Conservation (phyloP, 495 filamentous ascomycete species). For the Aspergillus incahuasiensis region DNA sequence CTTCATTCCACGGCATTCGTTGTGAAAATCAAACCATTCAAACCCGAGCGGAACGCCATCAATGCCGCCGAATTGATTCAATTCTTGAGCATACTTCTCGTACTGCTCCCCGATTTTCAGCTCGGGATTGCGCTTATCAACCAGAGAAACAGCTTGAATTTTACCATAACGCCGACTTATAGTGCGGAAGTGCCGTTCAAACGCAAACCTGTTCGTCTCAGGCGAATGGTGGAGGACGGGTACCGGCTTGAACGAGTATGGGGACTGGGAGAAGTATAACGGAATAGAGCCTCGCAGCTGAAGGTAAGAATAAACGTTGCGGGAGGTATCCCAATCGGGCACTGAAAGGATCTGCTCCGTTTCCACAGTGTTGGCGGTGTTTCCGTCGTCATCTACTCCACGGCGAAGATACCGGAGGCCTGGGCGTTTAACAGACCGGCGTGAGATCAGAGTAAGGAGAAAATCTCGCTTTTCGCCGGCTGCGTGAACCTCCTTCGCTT, state of each 20-base stretch:
- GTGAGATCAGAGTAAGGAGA: conserved; percentile 80
- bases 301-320: conserved; percentile 72
- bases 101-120: conserved; percentile 71
- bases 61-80: conserved; percentile 59
- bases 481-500: conserved; percentile 21
- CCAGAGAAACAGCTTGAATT: conserved; percentile 74
- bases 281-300: conserved; percentile 88
- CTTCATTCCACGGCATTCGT: conserved; percentile 87
- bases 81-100: conserved; percentile 53
- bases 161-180: conserved; percentile 64
- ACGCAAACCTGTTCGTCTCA: conserved; percentile 70
- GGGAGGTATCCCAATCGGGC: conserved; percentile 53
- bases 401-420: conserved; percentile 89
- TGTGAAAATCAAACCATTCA: conserved; percentile 97
- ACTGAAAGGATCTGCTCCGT: conserved; percentile 86
- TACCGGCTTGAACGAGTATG: conserved; percentile 86
- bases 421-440: conserved; percentile 75
- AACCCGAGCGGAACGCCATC: conserved; percentile 57
- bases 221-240: conserved; percentile 74
- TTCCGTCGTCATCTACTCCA: conserved; percentile 81
- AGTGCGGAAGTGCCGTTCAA: conserved; percentile 70
- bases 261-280: conserved; percentile 86
- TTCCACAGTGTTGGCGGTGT: conserved; percentile 87
- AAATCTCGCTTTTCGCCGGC: conserved; percentile 44
- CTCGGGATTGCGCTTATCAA: conserved; percentile 83